These are phyloP conservation scores for Fusarium virguliforme DNA, from an alignment of 2,329 filamentous ascomycete genomes.

Conservation along the genomic window DNA sequence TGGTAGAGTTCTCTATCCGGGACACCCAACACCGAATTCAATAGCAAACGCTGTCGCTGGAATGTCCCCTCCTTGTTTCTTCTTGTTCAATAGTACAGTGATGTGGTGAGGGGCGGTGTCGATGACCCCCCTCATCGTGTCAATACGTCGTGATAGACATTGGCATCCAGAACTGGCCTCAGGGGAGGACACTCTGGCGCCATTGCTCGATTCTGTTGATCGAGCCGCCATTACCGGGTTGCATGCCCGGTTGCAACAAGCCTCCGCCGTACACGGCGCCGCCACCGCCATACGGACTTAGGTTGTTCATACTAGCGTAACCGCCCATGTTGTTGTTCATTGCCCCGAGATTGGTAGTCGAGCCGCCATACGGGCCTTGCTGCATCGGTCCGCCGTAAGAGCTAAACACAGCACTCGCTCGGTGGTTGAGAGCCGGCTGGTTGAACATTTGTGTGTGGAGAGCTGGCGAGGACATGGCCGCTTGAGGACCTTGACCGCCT, in stretches of 20 bases:
- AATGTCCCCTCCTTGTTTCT: constrained; percentile 8
- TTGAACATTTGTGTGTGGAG: constrained; percentile 50
- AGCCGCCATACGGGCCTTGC: constrained; percentile 47
- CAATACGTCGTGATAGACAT: not conserved
- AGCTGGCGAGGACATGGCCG: constrained; percentile 50
- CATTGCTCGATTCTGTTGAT: constrained; percentile 61
- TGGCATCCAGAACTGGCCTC: not conserved
- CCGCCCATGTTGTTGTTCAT: constrained; percentile 45
- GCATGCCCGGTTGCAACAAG: constrained; percentile 52
- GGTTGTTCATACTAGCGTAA: constrained; percentile 45
- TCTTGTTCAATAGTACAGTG: constrained; percentile 29
- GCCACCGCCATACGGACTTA: constrained; percentile 45
- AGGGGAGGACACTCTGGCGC: constrained; percentile 60
- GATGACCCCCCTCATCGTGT: not conserved
- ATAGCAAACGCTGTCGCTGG: constrained; percentile 18
- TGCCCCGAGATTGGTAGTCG: constrained; percentile 42
- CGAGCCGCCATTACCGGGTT: constrained; percentile 48
- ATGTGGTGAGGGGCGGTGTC: constrained; percentile 2
- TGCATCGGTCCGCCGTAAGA: constrained; percentile 52
- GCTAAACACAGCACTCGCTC: constrained; percentile 54
- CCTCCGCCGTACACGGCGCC: constrained; percentile 51
- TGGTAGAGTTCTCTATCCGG: constrained; percentile 32
- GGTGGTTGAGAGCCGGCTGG: constrained; percentile 44
- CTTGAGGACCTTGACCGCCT: constrained; percentile 57
- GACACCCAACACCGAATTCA: constrained; percentile 33